These are phyloP conservation scores for Osmanthus fragrans DNA, from an alignment of 257 asterid genomes.

Conservation along the genomic window DNA sequence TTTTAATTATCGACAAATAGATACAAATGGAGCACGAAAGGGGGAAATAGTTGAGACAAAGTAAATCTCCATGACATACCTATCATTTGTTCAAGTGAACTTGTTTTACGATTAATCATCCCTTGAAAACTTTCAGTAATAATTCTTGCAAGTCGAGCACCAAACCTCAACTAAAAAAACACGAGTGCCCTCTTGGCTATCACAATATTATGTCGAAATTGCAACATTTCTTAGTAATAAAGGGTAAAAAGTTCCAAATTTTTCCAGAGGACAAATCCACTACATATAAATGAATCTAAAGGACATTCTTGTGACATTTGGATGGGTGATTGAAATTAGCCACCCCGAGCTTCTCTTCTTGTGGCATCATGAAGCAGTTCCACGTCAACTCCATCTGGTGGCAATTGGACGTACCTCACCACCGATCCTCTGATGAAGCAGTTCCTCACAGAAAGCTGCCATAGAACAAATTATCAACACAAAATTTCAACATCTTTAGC, in stretches of 20 bases:
- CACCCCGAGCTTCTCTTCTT: slow-evolving; percentile 94
- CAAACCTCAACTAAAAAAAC: not conserved
- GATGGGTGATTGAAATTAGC: slow-evolving; percentile 31
- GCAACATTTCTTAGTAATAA: slow-evolving; percentile 12
- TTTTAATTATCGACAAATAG: not conserved
- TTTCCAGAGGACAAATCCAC: not conserved
- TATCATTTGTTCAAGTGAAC: no score
- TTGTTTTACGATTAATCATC: no score
- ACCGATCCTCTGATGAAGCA: slow-evolving; percentile 99
- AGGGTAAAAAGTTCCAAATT: slow-evolving; percentile 14
- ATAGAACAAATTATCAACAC: not conserved
- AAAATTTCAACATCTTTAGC: not conserved
- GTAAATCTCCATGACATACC: no score
- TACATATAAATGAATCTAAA: not conserved
- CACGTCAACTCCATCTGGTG: slow-evolving; percentile 94
- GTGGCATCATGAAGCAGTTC: slow-evolving; percentile 98
- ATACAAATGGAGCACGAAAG: not conserved
- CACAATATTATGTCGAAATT: slow-evolving; percentile 11
- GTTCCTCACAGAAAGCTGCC: slow-evolving; percentile 93
- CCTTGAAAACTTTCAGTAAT: not conserved
- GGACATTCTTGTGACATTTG: not conserved
- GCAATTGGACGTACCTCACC: slow-evolving; percentile 93
- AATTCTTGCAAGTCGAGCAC: not conserved
- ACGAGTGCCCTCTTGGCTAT: not conserved
- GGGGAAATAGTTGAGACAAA: not conserved